Percentiles rank a stretch among this genome's conserved stretches.
Evolutionary conservation across 2,329 filamentous ascomycete species (phyloP).

Genomic region (Phialophora verrucosa): DNA sequence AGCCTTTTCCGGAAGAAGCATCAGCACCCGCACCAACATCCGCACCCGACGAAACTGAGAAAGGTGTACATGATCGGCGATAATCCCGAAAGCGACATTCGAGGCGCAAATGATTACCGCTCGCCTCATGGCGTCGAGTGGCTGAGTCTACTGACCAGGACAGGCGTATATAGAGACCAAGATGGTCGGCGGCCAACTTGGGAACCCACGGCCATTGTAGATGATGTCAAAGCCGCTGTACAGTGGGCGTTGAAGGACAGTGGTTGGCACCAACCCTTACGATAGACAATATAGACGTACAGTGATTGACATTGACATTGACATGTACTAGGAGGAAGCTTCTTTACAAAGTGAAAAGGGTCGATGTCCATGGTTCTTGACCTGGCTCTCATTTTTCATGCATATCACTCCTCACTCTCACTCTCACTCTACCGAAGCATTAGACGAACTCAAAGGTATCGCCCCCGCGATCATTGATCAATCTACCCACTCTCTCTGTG

Average conservation of each 20-base stretch:
- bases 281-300: conserved; percentile 22
- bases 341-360: neutral
- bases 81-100: conserved; percentile 87
- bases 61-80: conserved; percentile 94
- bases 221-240: conserved; percentile 78
- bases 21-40: neutral
- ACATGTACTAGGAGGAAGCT: neutral
- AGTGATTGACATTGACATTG: neutral
- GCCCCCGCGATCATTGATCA: conserved; percentile 78
- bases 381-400: neutral
- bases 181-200: conserved; percentile 62
- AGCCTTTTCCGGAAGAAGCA: conserved; percentile 49
- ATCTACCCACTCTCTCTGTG: conserved; percentile 76
- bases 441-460: conserved; percentile 96
- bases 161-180: conserved; percentile 71
- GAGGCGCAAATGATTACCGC: conserved; percentile 77
- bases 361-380: neutral
- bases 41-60: conserved; percentile 56
- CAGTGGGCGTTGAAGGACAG: conserved; percentile 72
- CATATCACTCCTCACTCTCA: neutral
- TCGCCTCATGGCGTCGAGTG: conserved; percentile 73
- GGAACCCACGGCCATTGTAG: conserved; percentile 68
- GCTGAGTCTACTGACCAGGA: conserved; percentile 56
- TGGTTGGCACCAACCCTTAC: conserved; percentile 43
- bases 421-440: neutral